A percentile compares a stretch with the other conserved stretches of the same genome.
These are phyloP conservation scores for Trichoderma breve DNA, from an alignment of 2,329 filamentous ascomycete species.

Conservation along the genomic window DNA sequence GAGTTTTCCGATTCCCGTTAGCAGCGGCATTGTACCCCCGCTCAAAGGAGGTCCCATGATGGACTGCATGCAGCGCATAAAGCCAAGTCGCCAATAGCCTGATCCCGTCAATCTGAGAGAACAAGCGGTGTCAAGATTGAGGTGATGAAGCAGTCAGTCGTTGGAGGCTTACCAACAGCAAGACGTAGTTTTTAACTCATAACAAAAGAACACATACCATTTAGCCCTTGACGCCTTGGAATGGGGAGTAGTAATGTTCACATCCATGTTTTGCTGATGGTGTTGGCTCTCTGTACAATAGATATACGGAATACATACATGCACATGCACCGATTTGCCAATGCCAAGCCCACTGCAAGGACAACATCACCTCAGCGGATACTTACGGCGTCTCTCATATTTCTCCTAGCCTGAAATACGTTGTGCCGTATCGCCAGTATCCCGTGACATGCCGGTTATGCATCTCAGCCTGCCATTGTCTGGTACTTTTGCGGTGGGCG, in stretches of 20 bases:
- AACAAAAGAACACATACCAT: no score
- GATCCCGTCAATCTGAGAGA: not conserved
- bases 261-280: not conserved
- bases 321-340: not conserved
- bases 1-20: not conserved
- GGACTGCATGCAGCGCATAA: not conserved
- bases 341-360: not conserved
- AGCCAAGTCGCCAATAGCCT: not conserved
- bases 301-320: not conserved
- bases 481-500: no score
- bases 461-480: not conserved
- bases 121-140: not conserved
- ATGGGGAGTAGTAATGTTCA: not conserved
- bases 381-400: not conserved
- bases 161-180: not conserved
- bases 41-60: not conserved
- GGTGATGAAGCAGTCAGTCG: not conserved
- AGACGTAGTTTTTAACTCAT: not conserved
- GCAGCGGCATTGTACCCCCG: not conserved
- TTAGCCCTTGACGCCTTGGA: no score
- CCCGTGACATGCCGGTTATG: constrained; percentile 15
- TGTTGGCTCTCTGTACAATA: not conserved
- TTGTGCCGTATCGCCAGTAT: not conserved
- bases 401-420: not conserved
- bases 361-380: not conserved